Base-by-base conservation (phyloP, 371 early-diverging fungal species). In the Nematocida sp. region DNA sequence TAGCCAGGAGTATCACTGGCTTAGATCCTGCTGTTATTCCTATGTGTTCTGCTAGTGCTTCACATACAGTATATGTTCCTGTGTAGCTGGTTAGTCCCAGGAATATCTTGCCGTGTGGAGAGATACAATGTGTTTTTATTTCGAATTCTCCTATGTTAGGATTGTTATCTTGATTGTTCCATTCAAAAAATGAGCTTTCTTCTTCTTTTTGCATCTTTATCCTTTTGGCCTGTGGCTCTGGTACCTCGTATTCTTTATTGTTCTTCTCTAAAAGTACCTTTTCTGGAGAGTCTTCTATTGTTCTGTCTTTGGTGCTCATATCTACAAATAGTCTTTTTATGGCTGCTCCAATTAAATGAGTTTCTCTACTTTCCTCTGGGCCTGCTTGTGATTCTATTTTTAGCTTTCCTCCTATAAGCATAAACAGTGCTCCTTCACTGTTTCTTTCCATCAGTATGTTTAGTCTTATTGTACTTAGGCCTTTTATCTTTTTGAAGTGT, bases 401-500 rank as follows among this genome's bases (percentile, higher is more conserved):
- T 25, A 83, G 70, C 43, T 78, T 76, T 3, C 79, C 77, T 37
- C 76, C 74, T 11, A 83, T 67, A 2, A 65, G 63, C 40, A 83
- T 55, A 32, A 54, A 60, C 29, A 79, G 78, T 4, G 43, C 32
- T 2, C 54, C 54, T 29, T 75, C 66, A 34, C 54, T 31, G 13
- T 52, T 57, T 32, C 29, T 43, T n/a, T 77, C 76, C 5, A 77
- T 48, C 53, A 48, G 77, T 37, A 81, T 29, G 45, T 81, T 35
- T n/a, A 83, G 29, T 43, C 63, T 49, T 48, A 80, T 79, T 3
- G 47, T 63, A 64, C 77, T 62, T 46, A 46, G 25, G 29, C 60
- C 46, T 49, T 80, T 83, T 54, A 83, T 81, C 54, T 80, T 65
- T 58, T 81, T 79, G n/a, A 75, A 53, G 77, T 83, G 81, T 38